A percentile compares a stretch with the other conserved stretches of the same genome.
These are phyloP conservation scores for Umbilicus rupestris DNA, from an alignment of 164 flowering plant species.

Conservation along the genomic window DNA sequence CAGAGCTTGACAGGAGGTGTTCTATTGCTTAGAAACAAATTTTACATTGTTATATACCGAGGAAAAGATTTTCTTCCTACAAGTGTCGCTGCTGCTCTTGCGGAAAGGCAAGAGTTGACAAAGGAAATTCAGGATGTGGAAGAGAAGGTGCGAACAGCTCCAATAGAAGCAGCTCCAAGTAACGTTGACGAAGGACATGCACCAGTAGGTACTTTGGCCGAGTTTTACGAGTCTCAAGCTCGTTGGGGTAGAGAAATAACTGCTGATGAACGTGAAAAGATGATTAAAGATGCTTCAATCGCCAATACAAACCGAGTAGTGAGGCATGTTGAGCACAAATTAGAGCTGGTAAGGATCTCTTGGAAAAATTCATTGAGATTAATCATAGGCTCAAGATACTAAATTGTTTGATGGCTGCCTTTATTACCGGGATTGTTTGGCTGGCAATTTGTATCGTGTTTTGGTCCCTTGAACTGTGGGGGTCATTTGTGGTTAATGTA, in stretches of 20 bases:
- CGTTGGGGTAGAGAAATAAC: slow-evolving; percentile 85
- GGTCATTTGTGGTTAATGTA: background rate
- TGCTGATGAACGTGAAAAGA: slow-evolving; percentile 54
- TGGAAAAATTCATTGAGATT: background rate
- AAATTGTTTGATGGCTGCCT: background rate
- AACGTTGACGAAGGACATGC: slow-evolving; percentile 32
- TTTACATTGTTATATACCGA: slow-evolving; percentile 77
- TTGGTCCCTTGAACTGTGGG: background rate
- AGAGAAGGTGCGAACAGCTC: slow-evolving; percentile 38
- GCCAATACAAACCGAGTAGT: slow-evolving; percentile 51
- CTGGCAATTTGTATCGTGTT: background rate
- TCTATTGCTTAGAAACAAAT: slow-evolving; percentile 86
- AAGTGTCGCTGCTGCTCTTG: slow-evolving; percentile 70
- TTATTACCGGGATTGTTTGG: background rate
- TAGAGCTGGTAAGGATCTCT: slow-evolving; percentile 56
- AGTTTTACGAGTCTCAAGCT: slow-evolving; percentile 92
- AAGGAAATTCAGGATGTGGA: slow-evolving; percentile 50
- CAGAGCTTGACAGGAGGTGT: slow-evolving; percentile 88
- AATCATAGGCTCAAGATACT: background rate
- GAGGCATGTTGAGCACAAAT: slow-evolving; percentile 63
- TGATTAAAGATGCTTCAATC: slow-evolving; percentile 67
- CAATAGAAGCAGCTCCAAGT: slow-evolving; percentile 19
- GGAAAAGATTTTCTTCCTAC: slow-evolving; percentile 95
- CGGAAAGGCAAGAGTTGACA: slow-evolving; percentile 68
- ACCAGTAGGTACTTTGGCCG: slow-evolving; percentile 83